Evolutionary conservation across 768 basidiomycete species (phyloP), one percentile per base, ranked within the genome.

Genomic region (Suillus lakei): DNA sequence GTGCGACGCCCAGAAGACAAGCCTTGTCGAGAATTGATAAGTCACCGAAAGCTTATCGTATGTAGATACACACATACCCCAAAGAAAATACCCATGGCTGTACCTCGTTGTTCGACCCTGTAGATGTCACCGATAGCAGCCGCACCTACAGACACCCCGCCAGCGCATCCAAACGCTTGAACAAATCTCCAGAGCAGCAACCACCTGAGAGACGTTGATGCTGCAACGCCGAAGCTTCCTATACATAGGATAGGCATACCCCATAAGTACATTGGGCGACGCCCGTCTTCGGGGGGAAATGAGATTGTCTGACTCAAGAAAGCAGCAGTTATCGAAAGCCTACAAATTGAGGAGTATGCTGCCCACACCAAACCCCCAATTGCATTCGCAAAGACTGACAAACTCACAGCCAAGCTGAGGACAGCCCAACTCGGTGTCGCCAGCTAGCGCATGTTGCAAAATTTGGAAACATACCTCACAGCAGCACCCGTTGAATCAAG

Each of bases 91-190:
- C 79, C 80, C 64, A 81, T 75, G 1, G 79, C 79, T 15, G 73
- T 72, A 0, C 83, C 83, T 26, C 86, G 74, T 66, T 88, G 84
- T 60, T 88, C 88, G 2, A 88, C 70, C 56, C 76, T 80, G 71
- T 88, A 89, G 3, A 90, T 86, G 67, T 89, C 87, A 0, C 84
- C 85, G 51, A 88, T 85, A 8, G 86, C 84, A 2, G 82, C 88
- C 1, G 82, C 80, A 32, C 81, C 90, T 64, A 83, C 83, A 38
- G 81, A 85, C 73, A 82, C 71, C 5, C 80, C 88, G 30, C 84
- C 82, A 1, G 86, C 85, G 2, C 84, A 77, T 21, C 89, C 90
- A 34, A 87, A 77, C 0, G 87, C 85, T 70, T 91, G 89, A 0
- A 91, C 63, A 46, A 88, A 81, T 9, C 90, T 79, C 76, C 85